These are phyloP conservation scores for Cercospora berteroae DNA, from an alignment of 2,329 filamentous ascomycete species.

Conservation along the genomic window DNA sequence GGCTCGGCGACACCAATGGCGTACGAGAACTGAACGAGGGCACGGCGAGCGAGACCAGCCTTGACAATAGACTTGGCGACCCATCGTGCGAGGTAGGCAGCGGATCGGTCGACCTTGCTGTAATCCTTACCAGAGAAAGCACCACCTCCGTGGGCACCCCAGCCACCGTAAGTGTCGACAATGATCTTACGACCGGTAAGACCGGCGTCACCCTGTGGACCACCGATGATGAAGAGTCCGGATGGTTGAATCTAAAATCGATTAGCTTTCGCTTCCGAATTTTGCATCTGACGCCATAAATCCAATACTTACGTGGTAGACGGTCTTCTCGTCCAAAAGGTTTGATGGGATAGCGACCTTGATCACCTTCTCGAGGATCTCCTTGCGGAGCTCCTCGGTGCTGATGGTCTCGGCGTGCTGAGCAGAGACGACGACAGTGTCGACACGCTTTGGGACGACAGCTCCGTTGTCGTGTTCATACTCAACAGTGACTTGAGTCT, in stretches of 20 bases:
- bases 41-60: conserved; percentile 85
- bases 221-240: conserved; percentile 97
- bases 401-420: conserved; percentile 87
- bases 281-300: background rate
- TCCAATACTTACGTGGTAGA: conserved; percentile 75
- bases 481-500: conserved; percentile 99
- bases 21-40: conserved; percentile 96
- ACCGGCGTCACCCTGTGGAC: conserved; percentile 97
- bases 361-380: conserved; percentile 97
- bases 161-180: conserved; percentile 99
- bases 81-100: conserved; percentile 96
- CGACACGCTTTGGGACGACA: conserved; percentile 85
- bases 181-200: conserved; percentile 99
- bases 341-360: conserved; percentile 88
- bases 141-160: conserved; percentile 99
- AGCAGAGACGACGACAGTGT: conserved; percentile 95
- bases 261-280: conserved; percentile 1
- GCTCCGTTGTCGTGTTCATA: conserved; percentile 96
- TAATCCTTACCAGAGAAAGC: conserved; percentile 99
- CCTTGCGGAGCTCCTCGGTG: conserved; percentile 88
- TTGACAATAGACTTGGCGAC: conserved; percentile 96
- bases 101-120: conserved; percentile 99
- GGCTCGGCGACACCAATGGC: conserved; percentile 98
- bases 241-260: conserved; percentile 81
- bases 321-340: conserved; percentile 87